Conservation (phyloP, 441 rosid genomes). For the Theobroma grandiflorum region DNA sequence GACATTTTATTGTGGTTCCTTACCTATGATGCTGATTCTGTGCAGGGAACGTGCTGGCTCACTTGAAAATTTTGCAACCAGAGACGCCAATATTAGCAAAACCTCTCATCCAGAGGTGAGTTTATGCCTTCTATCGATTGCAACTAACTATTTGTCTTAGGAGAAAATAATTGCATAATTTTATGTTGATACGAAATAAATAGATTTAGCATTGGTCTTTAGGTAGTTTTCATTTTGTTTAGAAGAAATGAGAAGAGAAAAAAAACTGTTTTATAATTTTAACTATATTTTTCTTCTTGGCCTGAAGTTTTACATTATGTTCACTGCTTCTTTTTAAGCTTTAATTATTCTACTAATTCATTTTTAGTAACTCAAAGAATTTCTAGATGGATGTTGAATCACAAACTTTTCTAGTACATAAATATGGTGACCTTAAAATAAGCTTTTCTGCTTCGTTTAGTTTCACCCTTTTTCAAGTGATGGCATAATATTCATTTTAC, state of each 20-base stretch:
- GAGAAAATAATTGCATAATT: conserved; percentile 11
- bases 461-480: conserved; percentile 7
- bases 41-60: conserved; percentile 37
- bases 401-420: background rate
- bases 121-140: background rate
- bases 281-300: background rate
- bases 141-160: background rate
- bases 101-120: conserved; percentile 34
- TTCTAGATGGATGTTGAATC: background rate
- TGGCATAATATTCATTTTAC: conserved; percentile 23
- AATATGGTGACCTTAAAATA: background rate
- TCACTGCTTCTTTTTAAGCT: background rate
- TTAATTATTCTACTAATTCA: background rate
- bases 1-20: background rate
- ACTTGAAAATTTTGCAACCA: conserved; percentile 24
- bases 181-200: background rate
- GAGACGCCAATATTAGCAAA: conserved; percentile 19
- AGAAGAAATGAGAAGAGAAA: background rate
- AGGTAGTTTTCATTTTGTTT: background rate
- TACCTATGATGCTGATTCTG: background rate
- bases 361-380: background rate
- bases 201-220: conserved; percentile 14
- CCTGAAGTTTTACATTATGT: background rate
- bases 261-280: background rate
- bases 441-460: background rate